Base-by-base conservation (phyloP, 2,329 filamentous ascomycete genomes). In the Elsinoe batatas region DNA sequence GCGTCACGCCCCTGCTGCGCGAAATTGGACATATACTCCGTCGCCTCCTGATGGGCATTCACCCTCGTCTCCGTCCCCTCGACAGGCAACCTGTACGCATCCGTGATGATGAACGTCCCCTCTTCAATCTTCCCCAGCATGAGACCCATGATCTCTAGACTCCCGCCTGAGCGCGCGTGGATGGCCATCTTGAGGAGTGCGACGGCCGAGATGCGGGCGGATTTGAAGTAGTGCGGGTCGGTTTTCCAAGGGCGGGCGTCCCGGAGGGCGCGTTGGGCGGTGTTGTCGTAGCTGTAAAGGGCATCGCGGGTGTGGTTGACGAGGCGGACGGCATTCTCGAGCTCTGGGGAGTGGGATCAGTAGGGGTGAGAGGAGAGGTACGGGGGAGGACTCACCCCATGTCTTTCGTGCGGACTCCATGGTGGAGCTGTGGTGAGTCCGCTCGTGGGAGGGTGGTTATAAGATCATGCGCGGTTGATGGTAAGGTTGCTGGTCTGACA, bases 151-250 rank as follows among this genome's bases (percentile, higher is more conserved):
- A 98, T 81, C 75, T 98, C 93, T 61, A 97, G 80, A 26, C 82
- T 83, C 57, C 93, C 91, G 61, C 93, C 93, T 0, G 89, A 91
- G n/a, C 93, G 87, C 8, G 93, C 93, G 70, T 98, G 93, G 88
- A 96, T 97, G 61, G 94, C 89, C 93, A 98, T 98, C 75, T 98
- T 98, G 63, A 97, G 81, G 58, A 98, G 81, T 4, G 93, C 93
- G 11, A 95, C 85, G 57, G 93, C 90, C 53, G 88, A 94, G 72
- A 98, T 91, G 65, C 91, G 88, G 46, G 97, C 89, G 54, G 87
- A 80, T 69, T 91, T 94, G 80, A 97, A 98, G 76, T 96, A 84
- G 70, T 89, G 79, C 0, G 86, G 84, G 67, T 96, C 84, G 46
- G 75, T 76, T 50, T 74, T 75, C 93, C 93, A 97, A 59, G 91